Evolutionary conservation across 805 yeast species (phyloP).

Genomic region (Diddensiella transvaalensis): DNA sequence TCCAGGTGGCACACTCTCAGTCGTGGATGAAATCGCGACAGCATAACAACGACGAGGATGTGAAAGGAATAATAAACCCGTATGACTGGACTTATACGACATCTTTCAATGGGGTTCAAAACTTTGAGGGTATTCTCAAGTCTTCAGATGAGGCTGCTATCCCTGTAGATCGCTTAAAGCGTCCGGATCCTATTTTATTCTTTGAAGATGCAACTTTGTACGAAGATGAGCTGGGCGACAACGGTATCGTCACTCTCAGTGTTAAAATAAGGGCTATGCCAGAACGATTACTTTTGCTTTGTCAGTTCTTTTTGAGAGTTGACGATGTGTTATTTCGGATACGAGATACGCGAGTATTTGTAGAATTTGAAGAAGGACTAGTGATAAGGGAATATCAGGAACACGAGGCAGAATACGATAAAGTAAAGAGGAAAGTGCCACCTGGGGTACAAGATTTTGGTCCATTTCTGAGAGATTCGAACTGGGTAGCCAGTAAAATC

Average conservation of each 20-base stretch:
- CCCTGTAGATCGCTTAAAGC: slow-evolving; percentile 66
- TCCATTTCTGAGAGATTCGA: slow-evolving; percentile 68
- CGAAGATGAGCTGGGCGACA: slow-evolving; percentile 96
- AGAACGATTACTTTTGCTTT: slow-evolving; percentile 65
- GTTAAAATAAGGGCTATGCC: slow-evolving; percentile 89
- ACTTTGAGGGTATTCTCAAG: slow-evolving; percentile 16
- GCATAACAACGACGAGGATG: slow-evolving; percentile 38
- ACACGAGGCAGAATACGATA: slow-evolving; percentile 53
- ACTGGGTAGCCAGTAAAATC: slow-evolving; percentile 73
- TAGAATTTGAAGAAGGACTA: slow-evolving; percentile 64
- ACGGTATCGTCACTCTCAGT: slow-evolving; percentile 77
- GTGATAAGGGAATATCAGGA: slow-evolving; percentile 76
- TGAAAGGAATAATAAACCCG: slow-evolving; percentile 66
- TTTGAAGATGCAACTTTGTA: slow-evolving; percentile 84
- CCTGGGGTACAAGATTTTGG: slow-evolving; percentile 63
- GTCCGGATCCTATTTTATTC: slow-evolving; percentile 81
- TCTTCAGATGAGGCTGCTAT: slow-evolving; percentile 40
- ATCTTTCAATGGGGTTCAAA: slow-evolving; percentile 57
- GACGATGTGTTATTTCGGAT: slow-evolving; percentile 85
- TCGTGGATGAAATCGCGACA: slow-evolving; percentile 59
- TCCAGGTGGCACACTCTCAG: slow-evolving; percentile 80
- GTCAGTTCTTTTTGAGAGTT: slow-evolving; percentile 79
- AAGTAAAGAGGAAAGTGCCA: slow-evolving; percentile 40
- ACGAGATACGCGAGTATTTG: slow-evolving; percentile 77
- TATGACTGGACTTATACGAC: slow-evolving; percentile 97